Percentiles rank a stretch among this genome's conserved stretches.
Conservation (phyloP, 768 basidiomycete genomes). For the Candolleomyces aberdarensis region DNA sequence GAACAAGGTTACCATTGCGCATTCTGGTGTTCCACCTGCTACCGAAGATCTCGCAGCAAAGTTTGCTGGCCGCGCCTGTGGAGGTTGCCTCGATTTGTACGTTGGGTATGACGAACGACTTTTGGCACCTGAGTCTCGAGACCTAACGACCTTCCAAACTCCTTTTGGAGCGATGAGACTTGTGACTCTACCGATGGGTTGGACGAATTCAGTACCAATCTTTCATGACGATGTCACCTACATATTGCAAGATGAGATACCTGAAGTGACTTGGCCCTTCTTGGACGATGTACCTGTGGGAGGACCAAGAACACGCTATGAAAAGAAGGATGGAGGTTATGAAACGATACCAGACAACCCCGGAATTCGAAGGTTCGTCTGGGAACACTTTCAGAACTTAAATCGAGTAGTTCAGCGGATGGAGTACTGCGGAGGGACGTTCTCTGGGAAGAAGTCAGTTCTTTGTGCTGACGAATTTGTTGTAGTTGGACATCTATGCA, state of each 20-base stretch:
- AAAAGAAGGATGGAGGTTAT: constrained; percentile 17
- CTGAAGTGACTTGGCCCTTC: constrained; percentile 26
- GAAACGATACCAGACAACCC: constrained; percentile 31
- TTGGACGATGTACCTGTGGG: constrained; percentile 34
- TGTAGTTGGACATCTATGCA: constrained; percentile 38
- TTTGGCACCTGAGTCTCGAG: neutral
- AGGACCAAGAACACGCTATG: constrained; percentile 27
- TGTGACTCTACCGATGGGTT: constrained; percentile 11
- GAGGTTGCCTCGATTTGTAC: constrained; percentile 6
- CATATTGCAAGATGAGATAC: constrained; percentile 34
- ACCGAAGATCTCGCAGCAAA: constrained; percentile 25
- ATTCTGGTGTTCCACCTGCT: constrained; percentile 26
- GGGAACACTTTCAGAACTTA: constrained; percentile 29
- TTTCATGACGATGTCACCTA: constrained; percentile 10
- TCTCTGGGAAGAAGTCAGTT: constrained; percentile 23
- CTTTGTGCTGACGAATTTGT: constrained; percentile 23
- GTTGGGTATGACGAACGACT: constrained; percentile 4
- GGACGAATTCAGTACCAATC: constrained; percentile 11
- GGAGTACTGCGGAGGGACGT: constrained; percentile 11
- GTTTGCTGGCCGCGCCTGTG: constrained; percentile 5
- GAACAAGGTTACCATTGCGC: constrained; percentile 28
- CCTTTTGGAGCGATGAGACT: constrained; percentile 7
- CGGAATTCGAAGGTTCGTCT: constrained; percentile 32
- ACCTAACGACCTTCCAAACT: constrained; percentile 10
- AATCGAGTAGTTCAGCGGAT: constrained; percentile 29